Evolutionary conservation across 495 filamentous ascomycete genomes (phyloP).

Genomic region (Cudoniella acicularis): DNA sequence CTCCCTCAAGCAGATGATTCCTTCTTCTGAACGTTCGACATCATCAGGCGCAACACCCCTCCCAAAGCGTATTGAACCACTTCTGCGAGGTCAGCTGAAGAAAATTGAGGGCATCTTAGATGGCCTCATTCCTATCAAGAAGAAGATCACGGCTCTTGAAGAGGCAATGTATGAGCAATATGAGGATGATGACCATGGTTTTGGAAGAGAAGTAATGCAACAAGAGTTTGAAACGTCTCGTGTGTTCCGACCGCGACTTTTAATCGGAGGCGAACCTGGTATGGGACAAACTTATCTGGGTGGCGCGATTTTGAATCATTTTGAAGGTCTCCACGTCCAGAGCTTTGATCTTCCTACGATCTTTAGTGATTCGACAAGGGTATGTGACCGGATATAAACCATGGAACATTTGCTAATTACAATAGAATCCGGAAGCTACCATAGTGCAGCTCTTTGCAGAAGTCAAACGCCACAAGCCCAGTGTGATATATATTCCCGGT

Average conservation of each 20-base stretch:
- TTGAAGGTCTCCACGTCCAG: conserved; percentile 92
- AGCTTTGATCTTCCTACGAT: conserved; percentile 86
- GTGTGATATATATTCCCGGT: conserved; percentile 90
- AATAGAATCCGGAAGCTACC: conserved; percentile 72
- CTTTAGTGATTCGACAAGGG: conserved; percentile 59
- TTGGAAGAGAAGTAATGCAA: conserved; percentile 78
- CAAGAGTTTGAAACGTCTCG: conserved; percentile 88
- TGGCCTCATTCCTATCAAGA: conserved; percentile 75
- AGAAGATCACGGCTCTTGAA: conserved; percentile 81
- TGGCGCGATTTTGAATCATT: conserved; percentile 78
- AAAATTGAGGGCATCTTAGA: conserved; percentile 64
- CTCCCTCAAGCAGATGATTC: conserved; percentile 90
- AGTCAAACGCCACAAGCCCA: conserved; percentile 89
- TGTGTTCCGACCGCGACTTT: conserved; percentile 81
- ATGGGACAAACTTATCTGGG: conserved; percentile 96
- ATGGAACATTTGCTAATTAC: conserved; percentile 14
- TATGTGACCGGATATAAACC: conserved; percentile 21
- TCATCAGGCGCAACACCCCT: conserved; percentile 77
- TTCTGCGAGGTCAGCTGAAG: conserved; percentile 68
- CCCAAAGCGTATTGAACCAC: conserved; percentile 72
- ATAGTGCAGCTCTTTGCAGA: conserved; percentile 88
- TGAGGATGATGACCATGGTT: conserved; percentile 68
- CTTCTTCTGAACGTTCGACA: conserved; percentile 85
- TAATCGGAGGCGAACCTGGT: conserved; percentile 71
- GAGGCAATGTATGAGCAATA: conserved; percentile 93